Percentiles rank a stretch among this genome's conserved stretches.
Conservation (phyloP, 306 rosid genomes). For the Quercus cerris region DNA sequence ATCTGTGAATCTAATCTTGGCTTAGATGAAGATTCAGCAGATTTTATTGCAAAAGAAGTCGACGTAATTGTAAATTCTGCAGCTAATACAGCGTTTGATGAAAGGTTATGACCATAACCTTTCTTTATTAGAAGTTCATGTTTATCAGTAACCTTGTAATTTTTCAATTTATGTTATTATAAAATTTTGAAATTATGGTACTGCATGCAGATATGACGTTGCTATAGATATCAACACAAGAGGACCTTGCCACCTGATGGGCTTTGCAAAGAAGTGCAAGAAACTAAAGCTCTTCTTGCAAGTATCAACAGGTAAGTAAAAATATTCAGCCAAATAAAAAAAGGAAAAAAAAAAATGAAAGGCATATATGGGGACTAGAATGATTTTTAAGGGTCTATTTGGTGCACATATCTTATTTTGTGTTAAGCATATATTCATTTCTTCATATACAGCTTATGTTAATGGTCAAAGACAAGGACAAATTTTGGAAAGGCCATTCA, state of each 20-base stretch:
- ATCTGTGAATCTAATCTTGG: conserved; percentile 79
- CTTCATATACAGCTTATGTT: conserved; percentile 64
- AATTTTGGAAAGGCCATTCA: conserved; percentile 76
- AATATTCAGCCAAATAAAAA: background rate
- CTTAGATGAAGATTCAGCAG: conserved; percentile 42
- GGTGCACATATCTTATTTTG: background rate
- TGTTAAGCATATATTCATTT: background rate
- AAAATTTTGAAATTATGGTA: background rate
- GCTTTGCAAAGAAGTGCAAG: conserved; percentile 77
- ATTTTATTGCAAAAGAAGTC: conserved; percentile 61
- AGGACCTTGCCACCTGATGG: conserved; percentile 86
- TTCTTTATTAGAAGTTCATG: background rate
- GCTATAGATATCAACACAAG: conserved; percentile 81
- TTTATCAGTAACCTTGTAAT: background rate
- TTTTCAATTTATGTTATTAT: conserved; percentile 13
- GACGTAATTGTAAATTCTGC: conserved; percentile 92
- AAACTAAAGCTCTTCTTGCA: conserved; percentile 85
- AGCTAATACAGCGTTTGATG: conserved; percentile 91
- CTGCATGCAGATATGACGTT: conserved; percentile 65
- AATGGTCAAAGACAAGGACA: conserved; percentile 97
- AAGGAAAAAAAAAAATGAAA: too few species aligned
- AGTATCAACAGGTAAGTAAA: conserved; percentile 75
- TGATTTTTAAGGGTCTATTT: background rate
- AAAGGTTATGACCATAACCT: conserved; percentile 51
- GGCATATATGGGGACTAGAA: background rate